Evolutionary conservation across 208 protist species (phyloP).

Genomic region (Trypanosoma boissoni): DNA sequence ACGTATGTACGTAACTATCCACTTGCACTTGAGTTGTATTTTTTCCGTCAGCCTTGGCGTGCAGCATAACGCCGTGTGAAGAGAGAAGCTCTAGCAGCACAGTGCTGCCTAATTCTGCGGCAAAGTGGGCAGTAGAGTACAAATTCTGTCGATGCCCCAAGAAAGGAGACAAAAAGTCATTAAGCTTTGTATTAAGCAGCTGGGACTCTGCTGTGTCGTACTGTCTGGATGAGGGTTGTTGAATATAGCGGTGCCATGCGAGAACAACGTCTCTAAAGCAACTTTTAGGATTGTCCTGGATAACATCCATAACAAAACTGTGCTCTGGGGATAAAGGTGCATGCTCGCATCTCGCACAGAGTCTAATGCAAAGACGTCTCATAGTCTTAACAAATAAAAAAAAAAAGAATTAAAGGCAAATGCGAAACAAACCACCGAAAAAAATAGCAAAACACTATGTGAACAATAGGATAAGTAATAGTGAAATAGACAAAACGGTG

Average conservation of each 20-base stretch:
- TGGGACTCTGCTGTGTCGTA: constrained; percentile 30
- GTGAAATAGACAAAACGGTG: too few relatives aligned
- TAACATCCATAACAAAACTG: constrained; percentile 16
- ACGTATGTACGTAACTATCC: constrained; percentile 1
- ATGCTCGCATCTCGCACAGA: too few relatives aligned
- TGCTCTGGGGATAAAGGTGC: neutral
- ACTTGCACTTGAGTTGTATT: neutral
- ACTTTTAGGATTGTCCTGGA: constrained; percentile 15
- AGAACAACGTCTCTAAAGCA: constrained; percentile 40
- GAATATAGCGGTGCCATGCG: neutral
- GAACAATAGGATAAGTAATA: too few relatives aligned
- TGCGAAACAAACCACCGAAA: too few relatives aligned
- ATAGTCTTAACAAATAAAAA: too few relatives aligned
- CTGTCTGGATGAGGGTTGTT: neutral
- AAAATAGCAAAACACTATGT: too few relatives aligned
- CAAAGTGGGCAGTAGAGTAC: constrained; percentile 50
- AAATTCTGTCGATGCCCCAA: constrained; percentile 7
- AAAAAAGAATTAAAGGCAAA: too few relatives aligned
- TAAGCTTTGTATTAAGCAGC: constrained; percentile 46
- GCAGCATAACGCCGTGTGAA: constrained; percentile 16
- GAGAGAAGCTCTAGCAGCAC: constrained; percentile 20
- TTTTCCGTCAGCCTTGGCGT: neutral
- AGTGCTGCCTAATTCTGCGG: constrained; percentile 44
- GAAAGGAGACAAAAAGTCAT: constrained; percentile 17
- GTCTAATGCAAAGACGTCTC: neutral